A percentile compares a stretch with the other conserved stretches of the same genome.
These are phyloP conservation scores for Leishmania tarentolae DNA, from an alignment of 208 protist species.

Conservation along the genomic window DNA sequence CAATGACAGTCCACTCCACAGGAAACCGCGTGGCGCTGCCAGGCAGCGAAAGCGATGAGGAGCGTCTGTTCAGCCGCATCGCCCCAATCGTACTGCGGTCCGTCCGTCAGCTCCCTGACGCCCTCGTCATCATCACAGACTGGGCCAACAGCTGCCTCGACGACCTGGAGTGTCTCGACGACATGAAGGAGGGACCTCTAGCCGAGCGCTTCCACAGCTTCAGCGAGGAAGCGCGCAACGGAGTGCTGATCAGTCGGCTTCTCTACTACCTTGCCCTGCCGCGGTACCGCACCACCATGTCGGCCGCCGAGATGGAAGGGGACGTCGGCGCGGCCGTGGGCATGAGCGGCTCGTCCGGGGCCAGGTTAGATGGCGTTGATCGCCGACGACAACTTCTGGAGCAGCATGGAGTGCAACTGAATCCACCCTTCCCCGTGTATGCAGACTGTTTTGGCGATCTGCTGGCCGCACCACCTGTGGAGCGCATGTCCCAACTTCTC, in stretches of 20 bases:
- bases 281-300: constrained; percentile 57
- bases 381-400: constrained; percentile 73
- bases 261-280: constrained; percentile 90
- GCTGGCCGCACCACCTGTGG: constrained; percentile 49
- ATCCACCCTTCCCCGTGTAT: constrained; percentile 84
- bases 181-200: constrained; percentile 73
- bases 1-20: neutral
- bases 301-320: constrained; percentile 11
- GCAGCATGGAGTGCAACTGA: constrained; percentile 80
- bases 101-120: constrained; percentile 66
- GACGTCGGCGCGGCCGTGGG: neutral
- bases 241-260: constrained; percentile 80
- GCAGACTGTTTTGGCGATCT: constrained; percentile 88
- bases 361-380: constrained; percentile 26
- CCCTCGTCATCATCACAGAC: constrained; percentile 80
- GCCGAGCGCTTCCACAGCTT: constrained; percentile 72
- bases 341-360: constrained; percentile 9
- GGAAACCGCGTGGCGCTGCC: neutral
- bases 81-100: constrained; percentile 81
- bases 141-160: constrained; percentile 89
- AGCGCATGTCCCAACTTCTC: constrained; percentile 81
- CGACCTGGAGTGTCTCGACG: constrained; percentile 81
- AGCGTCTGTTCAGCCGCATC: constrained; percentile 80
- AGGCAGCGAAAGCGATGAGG: constrained; percentile 45
- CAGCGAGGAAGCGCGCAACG: constrained; percentile 82